These are phyloP conservation scores for Pleurotus tuber-regium DNA, from an alignment of 768 basidiomycete species.

Conservation along the genomic window DNA sequence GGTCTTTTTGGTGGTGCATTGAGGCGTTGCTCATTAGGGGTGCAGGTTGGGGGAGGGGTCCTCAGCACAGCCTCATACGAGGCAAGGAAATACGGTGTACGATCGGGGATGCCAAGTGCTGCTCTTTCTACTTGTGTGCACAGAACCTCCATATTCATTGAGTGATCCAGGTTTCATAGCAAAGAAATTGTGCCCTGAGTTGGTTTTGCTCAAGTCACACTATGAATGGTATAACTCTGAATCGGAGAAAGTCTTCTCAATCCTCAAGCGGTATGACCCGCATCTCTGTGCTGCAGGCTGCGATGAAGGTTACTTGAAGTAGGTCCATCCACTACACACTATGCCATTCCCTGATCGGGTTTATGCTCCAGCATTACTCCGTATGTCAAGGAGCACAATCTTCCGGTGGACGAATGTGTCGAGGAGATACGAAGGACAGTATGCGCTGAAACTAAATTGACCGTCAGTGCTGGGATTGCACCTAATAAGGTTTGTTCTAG, in stretches of 20 bases:
- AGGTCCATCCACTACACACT: conserved; percentile 20
- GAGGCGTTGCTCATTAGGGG: too few species aligned
- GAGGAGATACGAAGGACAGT: conserved; percentile 73
- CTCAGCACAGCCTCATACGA: conserved; percentile 90
- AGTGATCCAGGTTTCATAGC: conserved; percentile 74
- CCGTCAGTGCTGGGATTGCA: conserved; percentile 93
- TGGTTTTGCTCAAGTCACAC: conserved; percentile 64
- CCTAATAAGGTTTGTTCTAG: conserved; percentile 78
- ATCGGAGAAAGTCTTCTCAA: conserved; percentile 71
- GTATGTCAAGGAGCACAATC: conserved; percentile 68
- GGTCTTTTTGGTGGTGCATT: too few species aligned
- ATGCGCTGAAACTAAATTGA: conserved; percentile 75
- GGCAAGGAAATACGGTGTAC: conserved; percentile 84
- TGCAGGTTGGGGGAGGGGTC: conserved; percentile 76
- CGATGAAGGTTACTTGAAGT: conserved; percentile 95
- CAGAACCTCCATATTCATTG: background rate
- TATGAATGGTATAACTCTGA: conserved; percentile 65
- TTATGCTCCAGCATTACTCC: conserved; percentile 69
- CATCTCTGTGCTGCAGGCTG: conserved; percentile 74
- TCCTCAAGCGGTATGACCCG: conserved; percentile 68
- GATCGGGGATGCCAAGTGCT: conserved; percentile 94
- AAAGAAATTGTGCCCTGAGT: conserved; percentile 88
- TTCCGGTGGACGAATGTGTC: conserved; percentile 75
- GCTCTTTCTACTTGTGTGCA: background rate
- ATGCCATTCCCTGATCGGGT: conserved; percentile 2